Percentiles rank a stretch among this genome's conserved stretches.
Evolutionary conservation across 2,329 filamentous ascomycete species (phyloP).

Genomic region (Ceratocystis alfenasii): DNA sequence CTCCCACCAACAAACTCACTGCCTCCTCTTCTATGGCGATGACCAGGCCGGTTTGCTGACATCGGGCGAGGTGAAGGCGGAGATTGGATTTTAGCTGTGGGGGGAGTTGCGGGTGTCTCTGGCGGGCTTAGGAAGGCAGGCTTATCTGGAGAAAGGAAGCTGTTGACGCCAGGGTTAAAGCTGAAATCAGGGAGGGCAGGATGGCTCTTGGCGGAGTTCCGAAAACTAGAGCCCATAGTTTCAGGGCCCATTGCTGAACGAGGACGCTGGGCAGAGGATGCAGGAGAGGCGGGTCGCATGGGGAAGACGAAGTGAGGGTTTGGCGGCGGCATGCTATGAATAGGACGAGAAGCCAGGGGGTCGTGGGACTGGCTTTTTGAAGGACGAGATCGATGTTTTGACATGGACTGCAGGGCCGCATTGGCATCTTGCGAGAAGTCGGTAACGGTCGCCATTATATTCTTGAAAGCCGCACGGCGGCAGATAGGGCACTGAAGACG

Average conservation of each 20-base stretch:
- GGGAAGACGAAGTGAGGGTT: slow-evolving; percentile 58
- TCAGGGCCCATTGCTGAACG: slow-evolving; percentile 41
- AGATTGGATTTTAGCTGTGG: slow-evolving; percentile 29
- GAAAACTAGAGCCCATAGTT: slow-evolving; percentile 25
- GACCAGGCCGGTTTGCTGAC: slow-evolving; percentile 35
- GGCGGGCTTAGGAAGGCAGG: slow-evolving; percentile 41
- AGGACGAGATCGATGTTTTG: slow-evolving; percentile 16
- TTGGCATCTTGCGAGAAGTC: not conserved
- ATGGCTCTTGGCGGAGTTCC: slow-evolving; percentile 14
- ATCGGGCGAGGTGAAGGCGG: slow-evolving; percentile 45
- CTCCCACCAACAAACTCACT: slow-evolving; percentile 82
- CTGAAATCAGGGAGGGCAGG: slow-evolving; percentile 42
- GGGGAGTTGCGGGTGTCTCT: slow-evolving; percentile 39
- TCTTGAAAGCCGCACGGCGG: slow-evolving; percentile 20
- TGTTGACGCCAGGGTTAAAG: slow-evolving; percentile 40
- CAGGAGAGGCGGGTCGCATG: slow-evolving; percentile 35
- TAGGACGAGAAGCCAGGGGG: slow-evolving; percentile 13
- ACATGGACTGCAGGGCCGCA: not conserved
- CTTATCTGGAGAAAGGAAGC: slow-evolving; percentile 28
- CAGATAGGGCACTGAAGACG: slow-evolving; percentile 6
- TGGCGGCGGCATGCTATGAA: slow-evolving; percentile 34
- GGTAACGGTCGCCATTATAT: slow-evolving; percentile 18
- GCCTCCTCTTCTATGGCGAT: slow-evolving; percentile 66
- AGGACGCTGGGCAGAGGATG: slow-evolving; percentile 39
- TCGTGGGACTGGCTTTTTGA: slow-evolving; percentile 22